Conservation (phyloP, 148 eudicot genomes). For the Suaeda aralocaspica region DNA sequence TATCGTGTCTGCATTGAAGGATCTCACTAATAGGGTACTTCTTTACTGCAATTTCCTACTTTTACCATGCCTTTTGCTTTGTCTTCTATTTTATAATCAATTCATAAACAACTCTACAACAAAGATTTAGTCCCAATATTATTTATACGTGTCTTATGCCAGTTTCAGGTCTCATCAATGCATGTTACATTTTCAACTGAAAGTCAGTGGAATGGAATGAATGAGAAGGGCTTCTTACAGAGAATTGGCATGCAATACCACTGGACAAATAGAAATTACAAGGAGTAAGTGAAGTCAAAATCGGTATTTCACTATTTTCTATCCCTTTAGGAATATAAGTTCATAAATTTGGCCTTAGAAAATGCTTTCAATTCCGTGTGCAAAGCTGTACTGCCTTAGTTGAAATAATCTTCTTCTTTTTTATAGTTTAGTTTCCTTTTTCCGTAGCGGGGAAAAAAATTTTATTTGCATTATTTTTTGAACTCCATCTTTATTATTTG, state of each 20-base stretch:
- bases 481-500: no score
- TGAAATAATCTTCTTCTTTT: no score
- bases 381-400: no score
- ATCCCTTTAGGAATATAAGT: neutral
- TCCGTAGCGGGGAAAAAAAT: no score
- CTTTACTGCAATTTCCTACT: neutral
- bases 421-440: no score
- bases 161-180: slow-evolving; percentile 85
- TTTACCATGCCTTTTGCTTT: neutral
- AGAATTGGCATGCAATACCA: slow-evolving; percentile 98
- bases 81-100: neutral
- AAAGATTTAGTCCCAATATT: neutral
- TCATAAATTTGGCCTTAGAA: neutral
- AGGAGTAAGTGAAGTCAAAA: slow-evolving; percentile 38
- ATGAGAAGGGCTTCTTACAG: slow-evolving; percentile 84
- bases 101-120: neutral
- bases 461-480: no score
- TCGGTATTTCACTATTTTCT: neutral
- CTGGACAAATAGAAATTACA: slow-evolving; percentile 89
- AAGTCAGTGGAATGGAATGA: slow-evolving; percentile 60
- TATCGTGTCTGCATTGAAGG: slow-evolving; percentile 76
- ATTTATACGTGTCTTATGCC: slow-evolving; percentile 32
- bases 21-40: slow-evolving; percentile 66
- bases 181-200: slow-evolving; percentile 85
- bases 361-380: neutral